Conservation (phyloP, 1,284 basidiomycete species). For the Apiotrichum gracile region DNA sequence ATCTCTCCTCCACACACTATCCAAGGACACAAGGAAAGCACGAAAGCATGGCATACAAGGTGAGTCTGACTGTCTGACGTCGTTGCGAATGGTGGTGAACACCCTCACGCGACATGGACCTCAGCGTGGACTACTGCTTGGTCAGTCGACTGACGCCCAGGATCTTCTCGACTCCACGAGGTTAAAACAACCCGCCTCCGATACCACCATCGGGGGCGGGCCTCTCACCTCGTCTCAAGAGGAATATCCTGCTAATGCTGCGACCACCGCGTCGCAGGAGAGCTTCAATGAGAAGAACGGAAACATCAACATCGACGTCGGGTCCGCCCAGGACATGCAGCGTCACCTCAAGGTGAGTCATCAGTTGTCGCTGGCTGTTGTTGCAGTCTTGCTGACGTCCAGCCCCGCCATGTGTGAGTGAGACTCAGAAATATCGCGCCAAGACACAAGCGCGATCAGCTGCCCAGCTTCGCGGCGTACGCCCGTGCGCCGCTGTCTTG, state of each 20-base stretch:
- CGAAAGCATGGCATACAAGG: neutral
- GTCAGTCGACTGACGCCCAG: neutral
- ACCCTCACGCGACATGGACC: too few relatives aligned
- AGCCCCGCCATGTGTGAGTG: neutral
- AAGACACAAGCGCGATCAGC: constrained; percentile 1
- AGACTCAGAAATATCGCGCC: too few relatives aligned
- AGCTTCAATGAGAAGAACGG: neutral
- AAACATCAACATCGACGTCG: neutral
- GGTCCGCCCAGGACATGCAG: constrained; percentile 4
- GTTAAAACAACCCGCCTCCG: neutral
- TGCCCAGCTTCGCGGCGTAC: too few relatives aligned
- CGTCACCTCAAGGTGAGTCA: constrained; percentile 1
- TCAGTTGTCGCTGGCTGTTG: too few relatives aligned
- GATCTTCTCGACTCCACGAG: neutral
- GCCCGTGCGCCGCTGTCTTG: too few relatives aligned
- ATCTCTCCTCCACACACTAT: neutral
- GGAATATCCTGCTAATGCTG: neutral
- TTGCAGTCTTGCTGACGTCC: neutral
- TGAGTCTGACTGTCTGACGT: neutral
- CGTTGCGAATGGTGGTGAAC: too few relatives aligned
- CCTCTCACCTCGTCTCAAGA: neutral
- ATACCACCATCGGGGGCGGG: neutral
- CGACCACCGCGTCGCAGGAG: neutral
- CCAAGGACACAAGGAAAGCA: neutral
- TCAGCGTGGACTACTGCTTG: too few relatives aligned